Conservation (phyloP, 2,329 filamentous ascomycete genomes). For the Sphaerostilbella broomeana region DNA sequence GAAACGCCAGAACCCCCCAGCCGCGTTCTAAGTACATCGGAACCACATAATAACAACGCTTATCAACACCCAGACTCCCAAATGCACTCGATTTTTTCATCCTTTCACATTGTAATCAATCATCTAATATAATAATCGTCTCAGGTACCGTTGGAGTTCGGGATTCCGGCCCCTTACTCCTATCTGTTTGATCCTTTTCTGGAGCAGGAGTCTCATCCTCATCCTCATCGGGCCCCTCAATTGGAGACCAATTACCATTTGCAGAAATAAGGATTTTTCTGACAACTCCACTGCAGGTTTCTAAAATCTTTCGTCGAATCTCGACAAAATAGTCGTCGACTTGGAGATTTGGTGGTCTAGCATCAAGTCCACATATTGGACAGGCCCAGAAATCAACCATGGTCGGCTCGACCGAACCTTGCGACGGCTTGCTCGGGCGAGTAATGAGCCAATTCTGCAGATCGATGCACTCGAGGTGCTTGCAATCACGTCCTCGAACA, state of each 20-base stretch:
- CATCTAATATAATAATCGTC: constrained; percentile 13
- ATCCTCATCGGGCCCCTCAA: constrained; percentile 25
- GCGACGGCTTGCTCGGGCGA: constrained; percentile 41
- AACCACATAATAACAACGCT: no score
- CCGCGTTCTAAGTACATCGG: no score
- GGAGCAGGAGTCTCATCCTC: constrained; percentile 20
- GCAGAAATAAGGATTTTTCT: constrained; percentile 25
- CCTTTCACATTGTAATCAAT: no score
- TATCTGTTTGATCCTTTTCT: constrained; percentile 13
- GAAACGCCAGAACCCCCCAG: no score
- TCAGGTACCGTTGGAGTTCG: background rate
- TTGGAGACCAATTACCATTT: constrained; percentile 29
- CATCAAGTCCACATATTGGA: constrained; percentile 73
- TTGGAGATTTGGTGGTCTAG: constrained; percentile 62
- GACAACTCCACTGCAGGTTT: constrained; percentile 16
- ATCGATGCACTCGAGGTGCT: constrained; percentile 85
- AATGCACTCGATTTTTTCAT: no score
- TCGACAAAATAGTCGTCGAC: constrained; percentile 67
- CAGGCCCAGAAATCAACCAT: constrained; percentile 74
- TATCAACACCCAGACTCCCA: no score
- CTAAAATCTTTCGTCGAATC: constrained; percentile 49
- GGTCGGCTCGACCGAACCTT: constrained; percentile 39
- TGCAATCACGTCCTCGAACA: constrained; percentile 62
- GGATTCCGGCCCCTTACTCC: background rate
- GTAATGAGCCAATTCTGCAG: constrained; percentile 72